phyloP scores from a whole-genome alignment of 163 green algal species.

The Botryococcus braunii region DNA sequence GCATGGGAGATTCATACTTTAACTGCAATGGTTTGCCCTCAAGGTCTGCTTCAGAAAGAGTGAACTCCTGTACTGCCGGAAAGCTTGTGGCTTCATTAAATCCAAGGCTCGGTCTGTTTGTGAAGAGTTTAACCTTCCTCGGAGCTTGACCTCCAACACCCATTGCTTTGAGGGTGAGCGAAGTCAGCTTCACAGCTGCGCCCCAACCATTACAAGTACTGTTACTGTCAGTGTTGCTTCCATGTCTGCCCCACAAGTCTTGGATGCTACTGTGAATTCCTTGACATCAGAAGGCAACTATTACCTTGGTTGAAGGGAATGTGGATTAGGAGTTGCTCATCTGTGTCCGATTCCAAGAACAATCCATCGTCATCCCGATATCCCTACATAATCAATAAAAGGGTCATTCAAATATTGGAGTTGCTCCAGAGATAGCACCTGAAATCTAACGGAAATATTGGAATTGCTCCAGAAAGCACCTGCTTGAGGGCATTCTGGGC shows the following conservation, averaged over 20 bases:
- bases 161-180: constrained; percentile 41
- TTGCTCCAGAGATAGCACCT: background rate
- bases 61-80: constrained; percentile 34
- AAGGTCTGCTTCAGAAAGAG: constrained; percentile 32
- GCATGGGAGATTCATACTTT: constrained; percentile 19
- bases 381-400: constrained; percentile 30
- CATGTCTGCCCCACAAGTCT: background rate
- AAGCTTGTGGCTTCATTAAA: constrained; percentile 33
- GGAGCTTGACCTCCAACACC: constrained; percentile 22
- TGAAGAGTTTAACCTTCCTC: constrained; percentile 43
- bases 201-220: background rate
- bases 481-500: constrained; percentile 60
- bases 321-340: constrained; percentile 70
- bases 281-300: constrained; percentile 3
- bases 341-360: constrained; percentile 53
- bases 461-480: constrained; percentile 16
- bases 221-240: background rate
- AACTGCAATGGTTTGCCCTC: constrained; percentile 24
- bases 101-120: constrained; percentile 32
- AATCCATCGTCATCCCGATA: constrained; percentile 60
- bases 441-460: background rate
- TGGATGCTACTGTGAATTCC: background rate
- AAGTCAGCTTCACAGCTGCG: constrained; percentile 50
- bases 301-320: constrained; percentile 53
- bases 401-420: background rate